A percentile compares a stretch with the other conserved stretches of the same genome.
These are phyloP conservation scores for Chenopodium berlandieri DNA, from an alignment of 148 eudicot genomes.

Conservation along the genomic window DNA sequence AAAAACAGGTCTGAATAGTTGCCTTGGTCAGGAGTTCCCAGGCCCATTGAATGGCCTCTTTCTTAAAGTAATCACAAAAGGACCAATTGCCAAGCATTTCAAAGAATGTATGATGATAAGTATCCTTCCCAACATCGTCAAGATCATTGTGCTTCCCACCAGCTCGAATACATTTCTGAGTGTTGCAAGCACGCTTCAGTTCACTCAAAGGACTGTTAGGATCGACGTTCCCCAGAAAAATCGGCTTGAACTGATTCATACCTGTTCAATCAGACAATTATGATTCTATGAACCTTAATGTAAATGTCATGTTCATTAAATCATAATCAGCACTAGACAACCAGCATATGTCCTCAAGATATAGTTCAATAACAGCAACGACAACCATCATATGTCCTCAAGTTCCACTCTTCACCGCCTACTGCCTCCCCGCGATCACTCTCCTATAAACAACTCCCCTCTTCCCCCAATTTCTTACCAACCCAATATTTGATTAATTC, in stretches of 20 bases:
- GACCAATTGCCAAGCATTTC: conserved; percentile 99
- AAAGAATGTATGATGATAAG: conserved; percentile 95
- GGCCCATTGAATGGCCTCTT: conserved; percentile 88
- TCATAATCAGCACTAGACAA: background rate
- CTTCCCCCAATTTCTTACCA: too few species aligned
- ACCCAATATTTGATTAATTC: too few species aligned
- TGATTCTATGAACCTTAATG: background rate
- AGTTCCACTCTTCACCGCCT: too few species aligned
- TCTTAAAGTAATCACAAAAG: conserved; percentile 89
- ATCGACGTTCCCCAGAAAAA: conserved; percentile 84
- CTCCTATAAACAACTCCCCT: too few species aligned
- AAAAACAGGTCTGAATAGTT: conserved; percentile 6
- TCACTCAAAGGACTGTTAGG: conserved; percentile 76
- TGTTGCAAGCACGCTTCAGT: conserved; percentile 91
- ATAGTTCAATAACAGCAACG: background rate
- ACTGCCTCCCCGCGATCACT: too few species aligned
- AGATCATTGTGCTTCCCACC: conserved; percentile 99
- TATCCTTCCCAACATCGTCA: conserved; percentile 98
- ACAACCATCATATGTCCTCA: background rate
- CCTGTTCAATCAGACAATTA: conserved; percentile 39
- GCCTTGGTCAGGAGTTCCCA: conserved; percentile 93
- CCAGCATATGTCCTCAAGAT: background rate
- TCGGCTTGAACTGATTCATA: conserved; percentile 98
- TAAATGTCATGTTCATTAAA: background rate
- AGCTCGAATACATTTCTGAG: conserved; percentile 95